Evolutionary conservation across 192 early-diverging fungal genomes (phyloP).

Genomic region (Backusella australiensis): DNA sequence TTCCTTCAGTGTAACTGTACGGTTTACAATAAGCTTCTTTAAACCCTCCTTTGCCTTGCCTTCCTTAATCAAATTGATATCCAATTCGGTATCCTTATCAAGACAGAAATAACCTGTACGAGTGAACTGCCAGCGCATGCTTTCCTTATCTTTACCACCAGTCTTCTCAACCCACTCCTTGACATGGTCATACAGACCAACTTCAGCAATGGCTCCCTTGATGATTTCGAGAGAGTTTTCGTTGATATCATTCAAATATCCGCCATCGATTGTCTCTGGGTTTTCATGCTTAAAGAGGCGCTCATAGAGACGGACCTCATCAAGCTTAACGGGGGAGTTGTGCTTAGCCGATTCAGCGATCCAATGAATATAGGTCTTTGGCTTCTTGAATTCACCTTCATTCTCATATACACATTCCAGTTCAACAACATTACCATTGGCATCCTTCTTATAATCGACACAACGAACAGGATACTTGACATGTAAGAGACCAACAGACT

Average conservation of each 20-base stretch:
- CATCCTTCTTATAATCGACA: slow-evolving; percentile 72
- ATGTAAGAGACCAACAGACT: slow-evolving; percentile 92
- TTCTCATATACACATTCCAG: slow-evolving; percentile 82
- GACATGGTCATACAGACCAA: slow-evolving; percentile 75
- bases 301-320: slow-evolving; percentile 83
- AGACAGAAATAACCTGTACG: slow-evolving; percentile 99
- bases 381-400: slow-evolving; percentile 62
- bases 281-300: slow-evolving; percentile 90
- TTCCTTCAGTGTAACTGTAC: slow-evolving; percentile 71
- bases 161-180: slow-evolving; percentile 53
- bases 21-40: slow-evolving; percentile 54
- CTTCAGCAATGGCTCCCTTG: slow-evolving; percentile 75
- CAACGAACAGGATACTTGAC: slow-evolving; percentile 88
- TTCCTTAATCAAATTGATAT: slow-evolving; percentile 54
- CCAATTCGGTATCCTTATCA: slow-evolving; percentile 83
- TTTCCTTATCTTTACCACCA: slow-evolving; percentile 69
- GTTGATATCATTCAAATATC: slow-evolving; percentile 91
- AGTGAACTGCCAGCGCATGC: slow-evolving; percentile 89
- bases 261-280: slow-evolving; percentile 84
- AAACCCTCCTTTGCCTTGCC: slow-evolving; percentile 53
- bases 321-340: slow-evolving; percentile 77
- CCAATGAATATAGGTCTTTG: slow-evolving; percentile 99
- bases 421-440: slow-evolving; percentile 79
- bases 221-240: slow-evolving; percentile 67
- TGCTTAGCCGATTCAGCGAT: slow-evolving; percentile 83